Evolutionary conservation across 2,329 filamentous ascomycete genomes (phyloP), one percentile per base, ranked within the genome.

Genomic region (Colletotrichum sp.): DNA sequence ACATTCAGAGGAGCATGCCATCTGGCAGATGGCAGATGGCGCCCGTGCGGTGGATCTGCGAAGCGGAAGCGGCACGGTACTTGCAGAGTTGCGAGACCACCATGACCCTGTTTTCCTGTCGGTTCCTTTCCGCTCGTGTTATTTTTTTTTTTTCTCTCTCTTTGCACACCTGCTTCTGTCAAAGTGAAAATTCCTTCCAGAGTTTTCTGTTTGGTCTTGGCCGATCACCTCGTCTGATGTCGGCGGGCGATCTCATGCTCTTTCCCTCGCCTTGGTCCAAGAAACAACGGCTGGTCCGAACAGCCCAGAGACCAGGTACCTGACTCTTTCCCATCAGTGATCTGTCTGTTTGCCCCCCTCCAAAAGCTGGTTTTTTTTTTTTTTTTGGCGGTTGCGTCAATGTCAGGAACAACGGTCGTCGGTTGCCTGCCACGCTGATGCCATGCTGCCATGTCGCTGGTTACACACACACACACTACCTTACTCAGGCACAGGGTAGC

Each of bases 21-120:
- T 24, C 21, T 59, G 55, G 24, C 24, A 59, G 55, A 63, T 67
- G 62, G 52, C 69, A 76, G 70, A 68, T 76, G 73, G 62, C 68
- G 73, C 28, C 64, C 30, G 21, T 72, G 73, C 69, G n/a, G 73
- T 76, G 73, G 70, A 68, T 59, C 68, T 44, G n/a, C 15, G n/a
- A 52, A 21, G 44, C 44, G 44, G 44, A 39, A 49, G 34, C 28
- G 65, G 71, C 36, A 63, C 70, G 71, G 34, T 59, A 66, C 68
- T 34, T 71, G 62, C 30, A 44, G 8, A 12, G n/a, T 21, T 52
- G 44, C 44, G n/a, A 52, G 44, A 52, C 16, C 28, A 39, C 39
- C 62, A 44, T 60, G 68, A 21, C 68, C 68, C 62, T 67, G 68
- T 55, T 66, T 66, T 10, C 6, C 18, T 8, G 63, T 64, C 55